These are phyloP conservation scores for Rhizopus microsporus DNA, from an alignment of 371 early-diverging fungal genomes.

Conservation along the genomic window DNA sequence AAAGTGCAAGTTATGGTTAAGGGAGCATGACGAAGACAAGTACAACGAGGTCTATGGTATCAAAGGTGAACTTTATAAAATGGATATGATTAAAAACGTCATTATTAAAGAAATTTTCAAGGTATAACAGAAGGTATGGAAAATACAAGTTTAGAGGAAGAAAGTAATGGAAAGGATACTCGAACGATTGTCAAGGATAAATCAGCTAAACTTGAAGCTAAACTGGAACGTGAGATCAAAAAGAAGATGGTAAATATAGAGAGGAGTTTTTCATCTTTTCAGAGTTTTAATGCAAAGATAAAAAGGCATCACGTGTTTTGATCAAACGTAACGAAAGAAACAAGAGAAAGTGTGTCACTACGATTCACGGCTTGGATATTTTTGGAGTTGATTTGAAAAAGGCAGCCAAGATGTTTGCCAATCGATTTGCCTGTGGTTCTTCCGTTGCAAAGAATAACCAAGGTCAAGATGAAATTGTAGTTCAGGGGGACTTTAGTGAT, in stretches of 20 bases:
- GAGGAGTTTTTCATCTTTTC: background rate
- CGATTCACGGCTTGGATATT: slow-evolving; percentile 75
- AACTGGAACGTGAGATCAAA: slow-evolving; percentile 72
- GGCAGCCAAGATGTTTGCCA: slow-evolving; percentile 92
- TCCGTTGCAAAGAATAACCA: slow-evolving; percentile 91
- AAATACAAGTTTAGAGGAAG: slow-evolving; percentile 28
- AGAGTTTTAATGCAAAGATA: too few relatives aligned
- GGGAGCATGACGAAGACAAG: slow-evolving; percentile 58
- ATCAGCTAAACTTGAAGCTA: slow-evolving; percentile 63
- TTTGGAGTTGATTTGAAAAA: slow-evolving; percentile 93
- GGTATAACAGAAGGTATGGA: slow-evolving; percentile 47
- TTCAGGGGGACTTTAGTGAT: slow-evolving; percentile 90
- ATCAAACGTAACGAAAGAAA: slow-evolving; percentile 87
- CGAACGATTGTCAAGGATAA: slow-evolving; percentile 57
- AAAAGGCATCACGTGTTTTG: slow-evolving; percentile 55
- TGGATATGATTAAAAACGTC: background rate
- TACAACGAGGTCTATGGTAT: slow-evolving; percentile 57
- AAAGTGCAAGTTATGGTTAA: slow-evolving; percentile 83
- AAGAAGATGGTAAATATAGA: slow-evolving; percentile 66
- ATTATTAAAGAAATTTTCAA: slow-evolving; percentile 5
- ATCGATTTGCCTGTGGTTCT: slow-evolving; percentile 89
- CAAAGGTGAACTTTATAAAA: slow-evolving; percentile 39
- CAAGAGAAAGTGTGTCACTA: slow-evolving; percentile 87
- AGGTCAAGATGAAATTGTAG: slow-evolving; percentile 90
- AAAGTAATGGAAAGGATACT: slow-evolving; percentile 44